phyloP scores from a whole-genome alignment of 768 basidiomycete species.

The Wakefieldia striispora region DNA sequence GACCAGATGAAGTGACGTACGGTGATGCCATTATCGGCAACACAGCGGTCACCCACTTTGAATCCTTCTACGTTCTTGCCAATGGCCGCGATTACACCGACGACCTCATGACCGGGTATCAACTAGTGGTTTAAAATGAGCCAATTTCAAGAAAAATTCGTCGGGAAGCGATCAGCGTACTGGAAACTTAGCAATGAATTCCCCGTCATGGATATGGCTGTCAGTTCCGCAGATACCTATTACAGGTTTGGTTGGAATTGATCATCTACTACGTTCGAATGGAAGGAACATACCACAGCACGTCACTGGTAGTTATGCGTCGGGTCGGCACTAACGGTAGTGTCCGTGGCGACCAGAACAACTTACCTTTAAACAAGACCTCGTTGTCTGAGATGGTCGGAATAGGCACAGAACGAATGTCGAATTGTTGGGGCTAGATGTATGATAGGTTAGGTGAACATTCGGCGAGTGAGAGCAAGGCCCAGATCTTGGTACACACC shows the following conservation, averaged over 20 bases:
- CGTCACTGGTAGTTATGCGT: constrained; percentile 26
- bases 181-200: constrained; percentile 61
- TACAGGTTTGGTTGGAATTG: background rate
- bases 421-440: constrained; percentile 47
- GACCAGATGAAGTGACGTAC: constrained; percentile 37
- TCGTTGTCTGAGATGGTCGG: constrained; percentile 54
- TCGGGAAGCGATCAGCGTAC: constrained; percentile 5
- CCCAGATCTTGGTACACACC: constrained; percentile 20
- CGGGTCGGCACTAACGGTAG: background rate
- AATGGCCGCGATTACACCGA: constrained; percentile 66
- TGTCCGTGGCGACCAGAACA: background rate
- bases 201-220: constrained; percentile 55
- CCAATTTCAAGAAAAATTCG: background rate
- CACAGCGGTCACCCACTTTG: constrained; percentile 71
- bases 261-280: background rate
- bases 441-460: background rate
- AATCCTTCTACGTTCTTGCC: constrained; percentile 78
- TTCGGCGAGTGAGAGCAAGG: background rate
- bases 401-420: constrained; percentile 49
- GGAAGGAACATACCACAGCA: constrained; percentile 35
- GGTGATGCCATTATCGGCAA: constrained; percentile 72
- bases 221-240: constrained; percentile 57
- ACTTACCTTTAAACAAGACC: constrained; percentile 56
- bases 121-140: constrained; percentile 36
- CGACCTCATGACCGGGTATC: constrained; percentile 68